Evolutionary conservation across 2,329 filamentous ascomycete species (phyloP).

Genomic region (Biscogniauxia sp.): DNA sequence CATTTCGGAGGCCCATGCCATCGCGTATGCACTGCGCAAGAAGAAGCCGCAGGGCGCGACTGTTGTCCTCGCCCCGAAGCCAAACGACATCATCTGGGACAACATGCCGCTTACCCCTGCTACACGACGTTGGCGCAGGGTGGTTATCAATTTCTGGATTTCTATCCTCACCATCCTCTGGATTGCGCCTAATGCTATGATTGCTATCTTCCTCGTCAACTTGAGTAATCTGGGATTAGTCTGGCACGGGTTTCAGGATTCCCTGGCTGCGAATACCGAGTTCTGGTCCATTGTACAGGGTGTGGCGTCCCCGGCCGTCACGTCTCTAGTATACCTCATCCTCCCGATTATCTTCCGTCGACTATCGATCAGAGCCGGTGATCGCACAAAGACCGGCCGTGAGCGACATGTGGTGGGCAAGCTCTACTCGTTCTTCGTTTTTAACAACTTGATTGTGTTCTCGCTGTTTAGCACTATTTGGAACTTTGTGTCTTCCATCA

Average conservation of each 20-base stretch:
- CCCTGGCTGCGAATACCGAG: slow-evolving; percentile 59
- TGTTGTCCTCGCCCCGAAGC: slow-evolving; percentile 76
- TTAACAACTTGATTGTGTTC: slow-evolving; percentile 95
- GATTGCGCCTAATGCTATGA: slow-evolving; percentile 90
- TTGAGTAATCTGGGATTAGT: slow-evolving; percentile 75
- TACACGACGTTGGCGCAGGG: slow-evolving; percentile 67
- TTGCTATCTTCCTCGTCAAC: slow-evolving; percentile 90
- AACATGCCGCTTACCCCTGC: slow-evolving; percentile 75
- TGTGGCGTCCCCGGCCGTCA: slow-evolving; percentile 83
- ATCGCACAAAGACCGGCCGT: slow-evolving; percentile 86
- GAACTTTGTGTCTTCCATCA: slow-evolving; percentile 65
- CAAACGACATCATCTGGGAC: slow-evolving; percentile 93
- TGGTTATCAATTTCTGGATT: slow-evolving; percentile 85
- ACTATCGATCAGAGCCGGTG: slow-evolving; percentile 77
- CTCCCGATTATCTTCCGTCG: slow-evolving; percentile 90
- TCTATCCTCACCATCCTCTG: slow-evolving; percentile 76
- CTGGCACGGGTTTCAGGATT: slow-evolving; percentile 71
- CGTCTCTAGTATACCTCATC: slow-evolving; percentile 81
- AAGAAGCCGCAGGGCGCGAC: slow-evolving; percentile 79
- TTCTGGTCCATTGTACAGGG: slow-evolving; percentile 90
- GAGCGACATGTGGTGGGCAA: slow-evolving; percentile 89
- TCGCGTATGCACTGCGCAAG: slow-evolving; percentile 76
- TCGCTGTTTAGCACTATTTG: slow-evolving; percentile 86
- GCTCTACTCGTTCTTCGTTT: slow-evolving; percentile 92
- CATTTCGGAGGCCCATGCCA: slow-evolving; percentile 82